Base-by-base conservation (phyloP, 2,329 filamentous ascomycete species). In the Rugonectria rugulosa region DNA sequence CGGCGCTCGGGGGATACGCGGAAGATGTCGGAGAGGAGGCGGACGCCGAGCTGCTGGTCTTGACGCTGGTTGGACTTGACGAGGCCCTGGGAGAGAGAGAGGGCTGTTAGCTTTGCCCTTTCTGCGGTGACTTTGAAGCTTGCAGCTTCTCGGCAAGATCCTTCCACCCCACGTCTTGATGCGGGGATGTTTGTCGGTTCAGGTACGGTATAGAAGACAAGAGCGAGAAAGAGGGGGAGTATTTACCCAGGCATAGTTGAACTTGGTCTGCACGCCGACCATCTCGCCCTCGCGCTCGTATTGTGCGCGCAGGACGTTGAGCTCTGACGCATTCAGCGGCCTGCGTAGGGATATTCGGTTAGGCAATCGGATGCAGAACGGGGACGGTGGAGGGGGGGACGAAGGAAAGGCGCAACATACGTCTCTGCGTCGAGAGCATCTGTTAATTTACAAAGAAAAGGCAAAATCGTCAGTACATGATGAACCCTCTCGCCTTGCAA, bases 281-380 rank as follows among this genome's bases (percentile, higher is more conserved):
- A 96, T 96, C 69, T 96, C 91, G 65, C 94, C 95, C 78, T 99
- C 95, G 73, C 97, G 97, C 73, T 98, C 94, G 74, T 95, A 99
- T 75, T 99, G 95, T 57, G 91, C 83, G 63, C 94, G 91, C 49
- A 99, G 84, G 60, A 98, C 95, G 74, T 93, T 88, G 57, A 99
- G 88, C 77, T 99, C 95, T 45, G 91, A 90, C 53, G 91, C 87
- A 77, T 95, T 96, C 61, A 99, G 84, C 65, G 95, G 91, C 72
- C 92, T 95, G 66, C 64, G 51, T 45, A 53, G 37, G 48, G 45
- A 49, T 49, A 51, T 37, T 49, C 40, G 14, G 55, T 55, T 49
- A 57, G 45, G 45, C 32, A 38, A 51, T 48, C 29, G 27, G 20
- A 21, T 32, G 45, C 29, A 49, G 44, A 21, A 19, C 41, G 19